These are phyloP conservation scores for Cardamine resedifolia DNA, from an alignment of 345 rosid genomes.

Conservation along the genomic window DNA sequence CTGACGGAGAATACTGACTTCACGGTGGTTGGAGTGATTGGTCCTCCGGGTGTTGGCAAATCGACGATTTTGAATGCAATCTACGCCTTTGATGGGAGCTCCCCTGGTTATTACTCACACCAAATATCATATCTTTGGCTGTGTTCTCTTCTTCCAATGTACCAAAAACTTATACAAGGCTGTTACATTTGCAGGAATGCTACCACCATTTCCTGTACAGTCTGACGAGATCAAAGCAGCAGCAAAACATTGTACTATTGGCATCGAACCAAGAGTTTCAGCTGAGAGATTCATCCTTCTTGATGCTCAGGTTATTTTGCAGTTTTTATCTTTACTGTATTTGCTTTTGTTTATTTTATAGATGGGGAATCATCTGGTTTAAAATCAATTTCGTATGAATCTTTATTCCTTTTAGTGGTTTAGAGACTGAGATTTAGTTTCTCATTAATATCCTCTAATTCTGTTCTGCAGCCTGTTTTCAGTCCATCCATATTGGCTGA, in stretches of 20 bases:
- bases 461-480: slow-evolving; percentile 65
- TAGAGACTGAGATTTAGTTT: slow-evolving; percentile 8
- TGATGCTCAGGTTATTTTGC: slow-evolving; percentile 65
- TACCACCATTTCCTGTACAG: slow-evolving; percentile 64
- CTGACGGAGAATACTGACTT: slow-evolving; percentile 84
- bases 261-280: slow-evolving; percentile 82
- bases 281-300: slow-evolving; percentile 77
- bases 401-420: not conserved
- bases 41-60: slow-evolving; percentile 77
- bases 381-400: not conserved
- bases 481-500: slow-evolving; percentile 80
- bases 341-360: not conserved
- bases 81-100: slow-evolving; percentile 68
- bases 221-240: slow-evolving; percentile 64
- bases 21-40: slow-evolving; percentile 80
- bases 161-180: not conserved
- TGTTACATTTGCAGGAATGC: slow-evolving; percentile 57
- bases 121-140: not conserved
- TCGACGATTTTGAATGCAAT: slow-evolving; percentile 80
- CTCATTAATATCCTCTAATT: slow-evolving; percentile 8
- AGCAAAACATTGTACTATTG: slow-evolving; percentile 71
- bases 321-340: not conserved
- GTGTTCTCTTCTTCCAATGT: not conserved
- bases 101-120: slow-evolving; percentile 50
- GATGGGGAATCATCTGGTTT: not conserved